A percentile compares a stretch with the other conserved stretches of the same genome.
These are phyloP conservation scores for Juglanconis oblonga DNA, from an alignment of 2,329 filamentous ascomycete genomes.

Conservation along the genomic window DNA sequence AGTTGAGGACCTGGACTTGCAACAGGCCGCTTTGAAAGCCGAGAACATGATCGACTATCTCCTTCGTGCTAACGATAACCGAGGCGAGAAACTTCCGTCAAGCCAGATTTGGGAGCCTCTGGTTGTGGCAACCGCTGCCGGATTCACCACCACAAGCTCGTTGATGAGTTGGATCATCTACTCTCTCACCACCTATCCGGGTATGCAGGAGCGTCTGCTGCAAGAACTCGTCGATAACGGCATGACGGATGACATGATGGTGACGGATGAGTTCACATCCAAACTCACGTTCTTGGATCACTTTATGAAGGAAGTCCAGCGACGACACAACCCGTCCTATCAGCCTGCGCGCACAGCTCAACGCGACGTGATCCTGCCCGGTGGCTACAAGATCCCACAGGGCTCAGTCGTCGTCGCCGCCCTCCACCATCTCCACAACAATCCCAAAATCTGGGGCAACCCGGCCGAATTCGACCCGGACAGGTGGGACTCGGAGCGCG, in stretches of 20 bases:
- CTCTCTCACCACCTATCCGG: constrained; percentile 48
- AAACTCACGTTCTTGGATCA: constrained; percentile 52
- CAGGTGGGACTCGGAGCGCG: constrained; percentile 53
- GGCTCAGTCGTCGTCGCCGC: constrained; percentile 52
- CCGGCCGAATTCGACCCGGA: constrained; percentile 57
- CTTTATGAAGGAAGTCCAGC: constrained; percentile 60
- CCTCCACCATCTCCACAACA: constrained; percentile 50
- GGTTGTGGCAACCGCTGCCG: constrained; percentile 53
- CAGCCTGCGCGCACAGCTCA: constrained; percentile 58
- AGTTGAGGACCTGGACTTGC: constrained; percentile 37
- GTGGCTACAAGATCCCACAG: constrained; percentile 54
- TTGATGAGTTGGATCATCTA: constrained; percentile 59
- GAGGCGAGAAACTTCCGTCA: constrained; percentile 51
- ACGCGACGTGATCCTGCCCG: constrained; percentile 54
- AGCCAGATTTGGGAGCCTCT: constrained; percentile 37
- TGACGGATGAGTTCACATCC: constrained; percentile 45
- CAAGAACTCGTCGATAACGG: constrained; percentile 55
- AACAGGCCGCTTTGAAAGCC: constrained; percentile 48
- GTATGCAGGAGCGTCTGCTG: constrained; percentile 53
- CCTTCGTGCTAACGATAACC: constrained; percentile 49
- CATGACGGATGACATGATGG: constrained; percentile 39
- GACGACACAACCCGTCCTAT: constrained; percentile 58
- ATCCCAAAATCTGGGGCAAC: constrained; percentile 55
- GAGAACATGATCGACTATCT: constrained; percentile 49
- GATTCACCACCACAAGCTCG: constrained; percentile 59